phyloP scores from a whole-genome alignment of 1,139 yeast species.

The Nakaseomyces delphensis region DNA sequence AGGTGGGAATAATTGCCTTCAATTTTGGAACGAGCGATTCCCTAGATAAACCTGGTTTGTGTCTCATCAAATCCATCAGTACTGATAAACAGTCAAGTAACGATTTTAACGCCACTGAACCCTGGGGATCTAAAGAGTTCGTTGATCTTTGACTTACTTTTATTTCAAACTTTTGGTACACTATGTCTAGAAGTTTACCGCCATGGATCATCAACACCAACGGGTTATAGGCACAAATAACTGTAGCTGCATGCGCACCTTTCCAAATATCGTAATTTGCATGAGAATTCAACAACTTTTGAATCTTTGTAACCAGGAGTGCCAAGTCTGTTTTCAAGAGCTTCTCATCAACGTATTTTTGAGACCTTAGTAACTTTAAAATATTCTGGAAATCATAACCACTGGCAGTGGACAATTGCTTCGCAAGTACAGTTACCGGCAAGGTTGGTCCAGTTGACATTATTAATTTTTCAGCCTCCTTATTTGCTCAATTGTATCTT shows the following conservation, averaged over 20 bases:
- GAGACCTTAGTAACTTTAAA: conserved; percentile 28
- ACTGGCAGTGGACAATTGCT: conserved; percentile 29
- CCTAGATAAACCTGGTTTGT: conserved; percentile 76
- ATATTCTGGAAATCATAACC: conserved; percentile 31
- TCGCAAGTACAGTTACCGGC: conserved; percentile 28
- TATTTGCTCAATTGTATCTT: background rate
- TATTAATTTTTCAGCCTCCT: background rate
- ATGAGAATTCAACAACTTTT: conserved; percentile 46
- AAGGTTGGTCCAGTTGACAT: background rate
- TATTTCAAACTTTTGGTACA: conserved; percentile 43
- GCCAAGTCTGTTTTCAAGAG: conserved; percentile 46
- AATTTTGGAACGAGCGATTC: conserved; percentile 77
- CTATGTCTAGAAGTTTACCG: conserved; percentile 50
- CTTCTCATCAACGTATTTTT: conserved; percentile 32
- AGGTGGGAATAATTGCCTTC: conserved; percentile 49
- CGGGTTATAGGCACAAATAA: conserved; percentile 43
- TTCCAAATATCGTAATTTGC: conserved; percentile 49
- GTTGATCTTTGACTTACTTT: conserved; percentile 23
- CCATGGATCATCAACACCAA: conserved; percentile 44
- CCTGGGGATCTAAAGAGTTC: conserved; percentile 27
- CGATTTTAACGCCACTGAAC: conserved; percentile 36
- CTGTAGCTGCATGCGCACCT: conserved; percentile 48
- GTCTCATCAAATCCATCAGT: conserved; percentile 52
- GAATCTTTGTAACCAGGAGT: conserved; percentile 48
- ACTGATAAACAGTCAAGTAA: conserved; percentile 43